A percentile compares a stretch with the other conserved stretches of the same genome.
Conservation (phyloP, 2,329 filamentous ascomycete genomes). For the Sordariomycetes sp. region DNA sequence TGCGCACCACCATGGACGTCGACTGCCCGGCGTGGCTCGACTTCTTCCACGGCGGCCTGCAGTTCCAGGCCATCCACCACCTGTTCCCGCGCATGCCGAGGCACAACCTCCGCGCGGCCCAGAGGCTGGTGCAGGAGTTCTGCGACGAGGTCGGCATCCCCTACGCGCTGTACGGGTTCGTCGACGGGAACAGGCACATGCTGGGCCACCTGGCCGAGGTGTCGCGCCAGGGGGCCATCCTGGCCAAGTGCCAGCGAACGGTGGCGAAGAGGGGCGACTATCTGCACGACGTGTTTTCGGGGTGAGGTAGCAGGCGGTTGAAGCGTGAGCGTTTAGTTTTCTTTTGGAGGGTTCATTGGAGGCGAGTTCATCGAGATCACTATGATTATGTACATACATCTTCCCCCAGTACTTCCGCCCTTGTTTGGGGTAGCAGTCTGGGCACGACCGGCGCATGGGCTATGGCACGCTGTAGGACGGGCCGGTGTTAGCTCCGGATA, state of each 20-base stretch:
- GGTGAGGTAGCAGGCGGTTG: neutral
- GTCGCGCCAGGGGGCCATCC: slow-evolving; percentile 65
- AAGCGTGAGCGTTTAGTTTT: neutral
- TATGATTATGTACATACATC: neutral
- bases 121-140: slow-evolving; percentile 69
- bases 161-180: slow-evolving; percentile 78
- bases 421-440: neutral
- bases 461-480: neutral
- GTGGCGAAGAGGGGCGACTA: slow-evolving; percentile 8
- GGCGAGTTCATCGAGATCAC: neutral
- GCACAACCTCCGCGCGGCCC: slow-evolving; percentile 68
- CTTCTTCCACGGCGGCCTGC: slow-evolving; percentile 78
- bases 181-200: slow-evolving; percentile 73
- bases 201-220: slow-evolving; percentile 69
- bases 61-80: slow-evolving; percentile 86
- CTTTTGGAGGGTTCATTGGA: neutral
- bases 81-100: slow-evolving; percentile 74
- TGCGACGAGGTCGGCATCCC: slow-evolving; percentile 74
- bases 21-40: slow-evolving; percentile 83
- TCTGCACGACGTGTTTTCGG: neutral
- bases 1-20: slow-evolving; percentile 89
- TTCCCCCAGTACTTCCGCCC: neutral
- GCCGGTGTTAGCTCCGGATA: neutral
- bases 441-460: neutral
- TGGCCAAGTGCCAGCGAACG: slow-evolving; percentile 58